Percentiles rank a stretch among this genome's conserved stretches.
Evolutionary conservation across 2,329 filamentous ascomycete species (phyloP).

Genomic region (Diplodia scrobiculata): DNA sequence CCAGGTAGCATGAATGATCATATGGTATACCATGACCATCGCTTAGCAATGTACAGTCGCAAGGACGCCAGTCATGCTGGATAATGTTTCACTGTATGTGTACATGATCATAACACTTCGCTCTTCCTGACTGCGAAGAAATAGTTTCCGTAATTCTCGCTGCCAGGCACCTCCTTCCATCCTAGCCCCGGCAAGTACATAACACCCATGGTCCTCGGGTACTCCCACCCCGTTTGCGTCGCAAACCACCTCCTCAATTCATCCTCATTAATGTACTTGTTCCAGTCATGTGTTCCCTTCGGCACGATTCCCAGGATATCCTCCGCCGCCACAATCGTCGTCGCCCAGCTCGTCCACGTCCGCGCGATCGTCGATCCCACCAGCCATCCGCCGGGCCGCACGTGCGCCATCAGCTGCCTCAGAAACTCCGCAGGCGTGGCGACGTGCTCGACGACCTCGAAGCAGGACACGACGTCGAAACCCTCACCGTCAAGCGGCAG

Average conservation of each 20-base stretch:
- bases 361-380: slow-evolving; percentile 89
- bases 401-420: slow-evolving; percentile 68
- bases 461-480: slow-evolving; percentile 82
- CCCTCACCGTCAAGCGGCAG: slow-evolving; percentile 52
- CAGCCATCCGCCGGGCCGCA: slow-evolving; percentile 90
- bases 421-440: slow-evolving; percentile 74
- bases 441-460: slow-evolving; percentile 96
- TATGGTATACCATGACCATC: neutral
- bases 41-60: neutral
- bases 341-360: slow-evolving; percentile 84
- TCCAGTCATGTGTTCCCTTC: slow-evolving; percentile 92
- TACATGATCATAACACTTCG: neutral
- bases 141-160: slow-evolving; percentile 90
- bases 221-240: slow-evolving; percentile 44
- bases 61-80: neutral
- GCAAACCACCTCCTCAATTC: slow-evolving; percentile 64
- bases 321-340: slow-evolving; percentile 90
- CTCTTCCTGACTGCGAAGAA: slow-evolving; percentile 80
- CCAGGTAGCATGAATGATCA: neutral
- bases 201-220: slow-evolving; percentile 70
- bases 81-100: neutral
- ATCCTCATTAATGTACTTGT: slow-evolving; percentile 86
- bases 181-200: slow-evolving; percentile 88
- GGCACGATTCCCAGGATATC: slow-evolving; percentile 86
- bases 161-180: slow-evolving; percentile 79